A percentile compares a stretch with the other conserved stretches of the same genome.
These are phyloP conservation scores for Cyclotella choctawhatcheeana DNA, from an alignment of 108 stramenopile genomes.

Conservation along the genomic window DNA sequence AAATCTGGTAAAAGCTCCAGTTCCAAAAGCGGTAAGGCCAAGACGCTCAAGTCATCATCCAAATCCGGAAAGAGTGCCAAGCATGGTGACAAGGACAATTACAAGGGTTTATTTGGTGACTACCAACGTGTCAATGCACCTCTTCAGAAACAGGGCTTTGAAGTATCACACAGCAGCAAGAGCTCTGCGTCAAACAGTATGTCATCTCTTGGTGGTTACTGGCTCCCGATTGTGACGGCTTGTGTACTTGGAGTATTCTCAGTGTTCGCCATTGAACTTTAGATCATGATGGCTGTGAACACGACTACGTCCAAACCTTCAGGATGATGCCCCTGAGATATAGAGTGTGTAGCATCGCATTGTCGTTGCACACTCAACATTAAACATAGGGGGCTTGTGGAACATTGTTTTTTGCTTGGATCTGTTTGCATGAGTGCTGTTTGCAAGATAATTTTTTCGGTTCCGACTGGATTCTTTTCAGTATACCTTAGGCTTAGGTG, in stretches of 20 bases:
- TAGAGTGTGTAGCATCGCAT: background rate
- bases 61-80: constrained; percentile 16
- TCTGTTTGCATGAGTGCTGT: background rate
- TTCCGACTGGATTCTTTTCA: too few relatives aligned
- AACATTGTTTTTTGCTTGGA: constrained; percentile 1
- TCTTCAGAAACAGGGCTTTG: constrained; percentile 4
- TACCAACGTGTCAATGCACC: constrained; percentile 2
- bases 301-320: background rate
- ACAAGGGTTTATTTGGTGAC: constrained; percentile 17
- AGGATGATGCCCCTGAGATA: background rate
- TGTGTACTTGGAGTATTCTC: background rate
- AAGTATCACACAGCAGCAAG: constrained; percentile 7
- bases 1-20: constrained; percentile 6
- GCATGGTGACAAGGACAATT: background rate
- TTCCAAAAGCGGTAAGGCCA: background rate
- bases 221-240: background rate
- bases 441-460: background rate
- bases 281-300: background rate
- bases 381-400: background rate
- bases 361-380: background rate
- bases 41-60: background rate
- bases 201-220: background rate
- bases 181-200: background rate
- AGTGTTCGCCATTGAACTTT: background rate
- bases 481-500: too few relatives aligned